Conservation (phyloP, 2,329 filamentous ascomycete species). For the Gnomoniopsis smithogilvyi region DNA sequence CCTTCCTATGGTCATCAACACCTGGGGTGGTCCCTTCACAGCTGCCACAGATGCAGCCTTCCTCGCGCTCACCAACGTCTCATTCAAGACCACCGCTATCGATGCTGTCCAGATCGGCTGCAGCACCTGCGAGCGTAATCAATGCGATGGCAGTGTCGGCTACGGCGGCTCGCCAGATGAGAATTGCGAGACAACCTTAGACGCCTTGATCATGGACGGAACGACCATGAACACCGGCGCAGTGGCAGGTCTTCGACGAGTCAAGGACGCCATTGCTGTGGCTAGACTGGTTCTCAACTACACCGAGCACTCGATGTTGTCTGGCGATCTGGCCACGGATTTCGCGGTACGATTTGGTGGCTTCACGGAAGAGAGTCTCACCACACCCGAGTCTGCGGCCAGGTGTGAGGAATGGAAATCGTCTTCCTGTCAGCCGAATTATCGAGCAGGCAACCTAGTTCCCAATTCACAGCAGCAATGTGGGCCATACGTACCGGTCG, state of each 20-base stretch:
- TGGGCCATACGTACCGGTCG: conserved; percentile 43
- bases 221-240: conserved; percentile 50
- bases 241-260: conserved; percentile 47
- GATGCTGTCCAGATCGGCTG: conserved; percentile 52
- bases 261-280: conserved; percentile 46
- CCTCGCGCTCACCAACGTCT: conserved; percentile 27
- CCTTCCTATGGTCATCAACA: conserved; percentile 51
- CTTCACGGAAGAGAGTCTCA: conserved; percentile 42
- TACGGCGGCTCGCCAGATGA: conserved; percentile 55
- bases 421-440: conserved; percentile 47
- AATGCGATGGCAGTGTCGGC: conserved; percentile 53
- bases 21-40: conserved; percentile 51
- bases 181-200: conserved; percentile 54
- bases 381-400: conserved; percentile 36
- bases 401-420: conserved; percentile 41
- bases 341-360: conserved; percentile 48
- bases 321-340: conserved; percentile 49
- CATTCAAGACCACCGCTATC: conserved; percentile 31
- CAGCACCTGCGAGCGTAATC: conserved; percentile 46
- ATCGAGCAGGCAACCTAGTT: conserved; percentile 38
- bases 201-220: conserved; percentile 59
- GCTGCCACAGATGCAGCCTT: conserved; percentile 51
- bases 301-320: conserved; percentile 47
- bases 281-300: conserved; percentile 49
- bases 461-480: conserved; percentile 41